Conservation (phyloP, 495 filamentous ascomycete species). For the Aspergillus haitiensis region DNA sequence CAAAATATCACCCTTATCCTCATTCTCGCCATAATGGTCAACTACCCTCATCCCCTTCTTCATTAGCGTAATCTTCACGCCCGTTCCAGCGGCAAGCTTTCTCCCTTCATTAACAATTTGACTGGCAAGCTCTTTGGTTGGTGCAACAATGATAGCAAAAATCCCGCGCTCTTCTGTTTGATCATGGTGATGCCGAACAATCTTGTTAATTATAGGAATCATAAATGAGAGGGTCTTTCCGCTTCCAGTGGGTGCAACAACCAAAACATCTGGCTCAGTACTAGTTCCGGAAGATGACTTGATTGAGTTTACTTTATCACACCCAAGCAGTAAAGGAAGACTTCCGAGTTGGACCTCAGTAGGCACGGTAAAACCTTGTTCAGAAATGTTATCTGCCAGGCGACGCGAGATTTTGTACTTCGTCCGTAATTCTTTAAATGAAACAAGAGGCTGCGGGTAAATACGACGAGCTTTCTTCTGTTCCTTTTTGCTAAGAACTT, state of each 20-base stretch:
- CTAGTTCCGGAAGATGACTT: slow-evolving; percentile 18
- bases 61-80: slow-evolving; percentile 78
- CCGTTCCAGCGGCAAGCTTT: slow-evolving; percentile 75
- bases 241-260: slow-evolving; percentile 91
- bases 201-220: slow-evolving; percentile 76
- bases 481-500: slow-evolving; percentile 52
- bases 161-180: slow-evolving; percentile 53
- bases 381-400: slow-evolving; percentile 74
- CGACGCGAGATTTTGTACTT: slow-evolving; percentile 68
- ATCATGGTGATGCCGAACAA: slow-evolving; percentile 56
- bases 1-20: slow-evolving; percentile 34
- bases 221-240: slow-evolving; percentile 96
- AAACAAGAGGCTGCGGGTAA: slow-evolving; percentile 72
- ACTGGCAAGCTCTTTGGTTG: slow-evolving; percentile 85
- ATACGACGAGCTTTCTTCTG: slow-evolving; percentile 54
- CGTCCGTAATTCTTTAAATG: slow-evolving; percentile 70
- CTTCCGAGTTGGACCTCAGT: slow-evolving; percentile 92
- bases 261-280: slow-evolving; percentile 68
- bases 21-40: slow-evolving; percentile 38
- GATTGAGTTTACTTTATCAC: slow-evolving; percentile 25
- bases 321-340: slow-evolving; percentile 70
- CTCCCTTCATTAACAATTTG: slow-evolving; percentile 92
- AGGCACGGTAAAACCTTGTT: slow-evolving; percentile 79
- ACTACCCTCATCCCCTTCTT: slow-evolving; percentile 75
- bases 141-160: slow-evolving; percentile 72